These are phyloP conservation scores for Pulveroboletus sp. DNA, from an alignment of 768 basidiomycete species.

Conservation along the genomic window DNA sequence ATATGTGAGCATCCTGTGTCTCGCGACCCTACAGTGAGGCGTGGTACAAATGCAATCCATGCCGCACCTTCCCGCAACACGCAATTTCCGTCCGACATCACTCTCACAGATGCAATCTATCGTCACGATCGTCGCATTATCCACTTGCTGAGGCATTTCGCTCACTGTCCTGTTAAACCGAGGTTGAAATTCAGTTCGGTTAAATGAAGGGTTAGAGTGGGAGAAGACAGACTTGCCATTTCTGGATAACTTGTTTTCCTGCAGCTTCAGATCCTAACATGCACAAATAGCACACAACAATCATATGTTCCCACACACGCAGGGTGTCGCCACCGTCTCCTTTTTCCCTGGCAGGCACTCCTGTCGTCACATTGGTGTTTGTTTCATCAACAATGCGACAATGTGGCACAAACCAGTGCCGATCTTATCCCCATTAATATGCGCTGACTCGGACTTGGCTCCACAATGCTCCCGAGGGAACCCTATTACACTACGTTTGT, in stretches of 20 bases:
- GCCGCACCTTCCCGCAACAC: slow-evolving; percentile 58
- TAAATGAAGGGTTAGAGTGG: no score
- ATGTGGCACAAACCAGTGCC: slow-evolving; percentile 19
- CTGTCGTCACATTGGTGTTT: slow-evolving; percentile 20
- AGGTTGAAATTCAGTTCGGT: background rate
- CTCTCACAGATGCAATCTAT: slow-evolving; percentile 39
- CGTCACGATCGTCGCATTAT: slow-evolving; percentile 44
- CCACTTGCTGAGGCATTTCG: slow-evolving; percentile 49
- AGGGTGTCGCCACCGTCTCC: background rate
- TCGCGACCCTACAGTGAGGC: slow-evolving; percentile 12
- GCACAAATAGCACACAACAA: slow-evolving; percentile 20
- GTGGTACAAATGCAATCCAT: slow-evolving; percentile 12
- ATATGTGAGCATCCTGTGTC: slow-evolving; percentile 54
- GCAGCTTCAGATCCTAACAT: slow-evolving; percentile 30
- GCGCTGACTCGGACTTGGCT: no score
- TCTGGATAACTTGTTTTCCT: slow-evolving; percentile 20
- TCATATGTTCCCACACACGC: background rate
- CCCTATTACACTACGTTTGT: no score
- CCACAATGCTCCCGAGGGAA: background rate
- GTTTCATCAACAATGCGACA: slow-evolving; percentile 15
- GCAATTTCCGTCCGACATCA: slow-evolving; percentile 49
- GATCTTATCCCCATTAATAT: slow-evolving; percentile 1
- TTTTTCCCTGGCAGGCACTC: slow-evolving; percentile 9
- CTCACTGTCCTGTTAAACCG: background rate
- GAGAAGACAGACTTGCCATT: slow-evolving; percentile 8